phyloP scores from a whole-genome alignment of 805 yeast genomes.

The Saccharomycopsis microspora region DNA sequence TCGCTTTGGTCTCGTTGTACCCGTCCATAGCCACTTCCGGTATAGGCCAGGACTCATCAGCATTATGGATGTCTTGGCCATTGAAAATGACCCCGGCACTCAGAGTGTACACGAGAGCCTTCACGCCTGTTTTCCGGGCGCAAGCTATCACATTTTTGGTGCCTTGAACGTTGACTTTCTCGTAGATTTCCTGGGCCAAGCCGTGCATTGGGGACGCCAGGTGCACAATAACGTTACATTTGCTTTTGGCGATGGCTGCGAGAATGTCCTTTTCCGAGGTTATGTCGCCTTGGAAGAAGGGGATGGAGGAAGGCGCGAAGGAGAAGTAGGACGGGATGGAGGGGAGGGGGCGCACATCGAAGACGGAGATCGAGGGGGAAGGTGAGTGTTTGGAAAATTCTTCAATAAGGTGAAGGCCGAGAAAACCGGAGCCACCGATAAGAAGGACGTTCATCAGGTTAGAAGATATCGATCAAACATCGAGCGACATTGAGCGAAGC shows the following conservation, averaged over 20 bases:
- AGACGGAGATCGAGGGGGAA: constrained; percentile 67
- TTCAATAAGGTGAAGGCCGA: constrained; percentile 84
- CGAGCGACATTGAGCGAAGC: too few species aligned
- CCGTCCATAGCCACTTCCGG: constrained; percentile 93
- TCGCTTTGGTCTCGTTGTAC: constrained; percentile 88
- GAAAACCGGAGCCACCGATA: constrained; percentile 93
- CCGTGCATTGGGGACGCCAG: constrained; percentile 97
- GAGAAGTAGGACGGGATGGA: constrained; percentile 64
- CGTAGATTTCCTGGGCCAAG: constrained; percentile 66
- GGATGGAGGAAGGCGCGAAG: constrained; percentile 48
- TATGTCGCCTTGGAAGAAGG: constrained; percentile 71
- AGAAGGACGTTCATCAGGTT: constrained; percentile 41
- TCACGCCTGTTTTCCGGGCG: constrained; percentile 34
- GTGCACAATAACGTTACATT: constrained; percentile 76
- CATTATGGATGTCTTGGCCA: constrained; percentile 87
- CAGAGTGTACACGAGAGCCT: constrained; percentile 84
- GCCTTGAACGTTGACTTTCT: constrained; percentile 85
- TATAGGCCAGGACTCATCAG: constrained; percentile 89
- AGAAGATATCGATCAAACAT: background rate
- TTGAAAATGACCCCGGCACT: constrained; percentile 96
- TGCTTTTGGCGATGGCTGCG: constrained; percentile 43
- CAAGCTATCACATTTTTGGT: constrained; percentile 64
- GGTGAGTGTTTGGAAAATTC: constrained; percentile 55
- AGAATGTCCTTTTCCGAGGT: constrained; percentile 62
- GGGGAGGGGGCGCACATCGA: constrained; percentile 86